phyloP scores from a whole-genome alignment of 306 rosid genomes.

The Delonix regia region DNA sequence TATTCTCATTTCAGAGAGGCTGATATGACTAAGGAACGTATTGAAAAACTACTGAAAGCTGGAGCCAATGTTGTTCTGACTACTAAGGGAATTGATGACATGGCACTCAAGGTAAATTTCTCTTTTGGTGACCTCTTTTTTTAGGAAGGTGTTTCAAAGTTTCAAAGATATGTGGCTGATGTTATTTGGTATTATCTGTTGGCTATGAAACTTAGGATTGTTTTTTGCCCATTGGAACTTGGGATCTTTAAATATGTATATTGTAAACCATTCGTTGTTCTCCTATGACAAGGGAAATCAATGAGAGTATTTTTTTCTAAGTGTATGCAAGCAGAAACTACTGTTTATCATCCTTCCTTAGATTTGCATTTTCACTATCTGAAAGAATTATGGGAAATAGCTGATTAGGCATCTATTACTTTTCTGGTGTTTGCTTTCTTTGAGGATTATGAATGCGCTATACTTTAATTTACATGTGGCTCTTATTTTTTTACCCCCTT shows the following conservation, averaged over 20 bases:
- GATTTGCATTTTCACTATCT: neutral
- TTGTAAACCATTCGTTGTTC: neutral
- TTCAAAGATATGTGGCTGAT: neutral
- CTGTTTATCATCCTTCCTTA: neutral
- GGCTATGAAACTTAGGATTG: neutral
- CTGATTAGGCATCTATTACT: neutral
- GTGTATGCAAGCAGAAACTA: neutral
- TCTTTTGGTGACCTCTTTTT: neutral
- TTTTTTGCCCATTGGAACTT: neutral
- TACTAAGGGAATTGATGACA: slow-evolving; percentile 97
- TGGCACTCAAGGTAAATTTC: slow-evolving; percentile 83
- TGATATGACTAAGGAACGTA: slow-evolving; percentile 95
- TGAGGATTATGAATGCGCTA: neutral
- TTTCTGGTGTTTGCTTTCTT: neutral
- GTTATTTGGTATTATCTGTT: neutral
- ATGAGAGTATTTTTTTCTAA: neutral
- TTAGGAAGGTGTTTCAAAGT: neutral
- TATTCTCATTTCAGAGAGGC: slow-evolving; percentile 65
- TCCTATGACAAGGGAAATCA: neutral
- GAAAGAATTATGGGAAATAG: neutral
- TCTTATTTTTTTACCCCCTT: neutral
- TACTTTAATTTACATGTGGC: neutral
- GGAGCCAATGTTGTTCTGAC: slow-evolving; percentile 98
- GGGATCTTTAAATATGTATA: neutral
- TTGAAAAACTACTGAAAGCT: slow-evolving; percentile 84